These are phyloP conservation scores for Paracorniculantispora psalliotae DNA, from an alignment of 2,329 filamentous ascomycete species.

Conservation along the genomic window DNA sequence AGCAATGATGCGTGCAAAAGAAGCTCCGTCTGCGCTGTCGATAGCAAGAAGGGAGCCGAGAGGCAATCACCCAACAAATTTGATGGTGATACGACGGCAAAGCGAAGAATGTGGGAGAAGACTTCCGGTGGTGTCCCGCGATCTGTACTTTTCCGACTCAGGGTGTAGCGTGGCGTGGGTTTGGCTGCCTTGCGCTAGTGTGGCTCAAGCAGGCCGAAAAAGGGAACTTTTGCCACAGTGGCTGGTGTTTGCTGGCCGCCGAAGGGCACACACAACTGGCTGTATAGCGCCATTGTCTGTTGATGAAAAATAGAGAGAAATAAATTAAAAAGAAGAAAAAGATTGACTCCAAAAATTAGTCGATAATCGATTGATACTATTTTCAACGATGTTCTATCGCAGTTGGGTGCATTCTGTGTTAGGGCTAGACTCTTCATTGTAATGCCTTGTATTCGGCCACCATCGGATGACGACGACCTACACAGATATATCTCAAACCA, in stretches of 20 bases:
- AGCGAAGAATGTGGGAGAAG: slow-evolving; percentile 10
- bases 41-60: neutral
- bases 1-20: neutral
- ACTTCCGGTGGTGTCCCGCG: slow-evolving; percentile 3
- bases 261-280: neutral
- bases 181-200: slow-evolving; percentile 2
- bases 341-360: too few species aligned
- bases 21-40: neutral
- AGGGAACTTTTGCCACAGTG: slow-evolving; percentile 1
- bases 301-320: too few species aligned
- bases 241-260: neutral
- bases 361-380: too few species aligned
- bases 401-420: too few species aligned
- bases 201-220: neutral
- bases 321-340: neutral
- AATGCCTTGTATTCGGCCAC: too few species aligned
- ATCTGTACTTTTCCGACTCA: slow-evolving; percentile 14
- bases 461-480: too few species aligned
- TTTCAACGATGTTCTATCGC: too few species aligned
- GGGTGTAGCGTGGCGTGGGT: slow-evolving; percentile 1
- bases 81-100: slow-evolving; percentile 6
- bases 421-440: too few species aligned
- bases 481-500: neutral
- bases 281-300: too few species aligned
- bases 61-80: neutral